Conservation (phyloP, 2,329 filamentous ascomycete genomes). For the Colletotrichum tropicale region DNA sequence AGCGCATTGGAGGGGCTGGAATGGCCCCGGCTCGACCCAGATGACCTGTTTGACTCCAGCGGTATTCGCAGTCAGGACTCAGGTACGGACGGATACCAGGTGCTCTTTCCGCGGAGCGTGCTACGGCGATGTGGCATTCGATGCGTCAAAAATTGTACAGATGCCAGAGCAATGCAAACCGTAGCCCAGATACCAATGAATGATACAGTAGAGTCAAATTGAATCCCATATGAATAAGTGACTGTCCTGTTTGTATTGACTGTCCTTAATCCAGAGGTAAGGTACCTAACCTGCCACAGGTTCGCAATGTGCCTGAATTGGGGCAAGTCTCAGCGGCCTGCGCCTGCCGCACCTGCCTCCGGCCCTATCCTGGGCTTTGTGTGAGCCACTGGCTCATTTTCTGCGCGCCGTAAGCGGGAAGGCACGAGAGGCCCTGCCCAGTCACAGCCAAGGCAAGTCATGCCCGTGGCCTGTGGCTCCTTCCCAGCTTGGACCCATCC, state of each 20-base stretch:
- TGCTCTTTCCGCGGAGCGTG: background rate
- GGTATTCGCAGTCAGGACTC: background rate
- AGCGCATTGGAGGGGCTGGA: background rate
- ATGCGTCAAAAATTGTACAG: background rate
- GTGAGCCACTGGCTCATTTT: background rate
- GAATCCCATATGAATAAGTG: background rate
- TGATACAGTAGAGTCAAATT: background rate
- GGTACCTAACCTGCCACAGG: background rate
- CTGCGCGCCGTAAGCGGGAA: constrained; percentile 1
- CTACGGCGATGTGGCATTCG: background rate
- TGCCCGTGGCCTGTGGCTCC: background rate
- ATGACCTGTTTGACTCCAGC: background rate
- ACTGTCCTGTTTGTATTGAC: background rate
- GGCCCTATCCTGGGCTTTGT: background rate
- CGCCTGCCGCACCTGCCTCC: background rate
- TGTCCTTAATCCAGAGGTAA: background rate
- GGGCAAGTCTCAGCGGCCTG: background rate
- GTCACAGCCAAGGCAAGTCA: constrained; percentile 10
- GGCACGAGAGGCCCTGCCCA: background rate
- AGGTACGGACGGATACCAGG: background rate
- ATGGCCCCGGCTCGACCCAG: background rate
- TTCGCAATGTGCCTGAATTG: background rate
- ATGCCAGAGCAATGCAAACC: background rate
- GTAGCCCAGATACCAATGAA: background rate
- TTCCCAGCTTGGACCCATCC: background rate